phyloP scores from a whole-genome alignment of 495 filamentous ascomycete species.

The Physcia stellaris region DNA sequence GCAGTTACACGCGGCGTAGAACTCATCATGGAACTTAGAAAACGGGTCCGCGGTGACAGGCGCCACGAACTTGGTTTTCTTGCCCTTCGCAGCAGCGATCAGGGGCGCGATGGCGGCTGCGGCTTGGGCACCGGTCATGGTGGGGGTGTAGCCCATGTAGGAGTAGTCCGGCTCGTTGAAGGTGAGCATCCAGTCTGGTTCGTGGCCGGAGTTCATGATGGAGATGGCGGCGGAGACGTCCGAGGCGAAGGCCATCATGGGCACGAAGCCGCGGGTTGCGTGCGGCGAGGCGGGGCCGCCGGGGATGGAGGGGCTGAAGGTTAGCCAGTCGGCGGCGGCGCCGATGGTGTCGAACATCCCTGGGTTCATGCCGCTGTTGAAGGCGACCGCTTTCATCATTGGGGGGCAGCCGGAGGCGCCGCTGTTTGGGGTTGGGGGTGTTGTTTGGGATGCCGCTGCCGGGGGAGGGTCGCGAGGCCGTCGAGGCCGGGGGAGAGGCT shows the following conservation, averaged over 20 bases:
- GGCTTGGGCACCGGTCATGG: neutral
- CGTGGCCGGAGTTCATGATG: neutral
- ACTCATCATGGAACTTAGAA: neutral
- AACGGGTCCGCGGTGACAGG: neutral
- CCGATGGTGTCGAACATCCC: conserved; percentile 2
- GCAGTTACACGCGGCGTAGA: conserved; percentile 2
- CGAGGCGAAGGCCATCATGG: conserved; percentile 4
- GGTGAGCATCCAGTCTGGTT: conserved; percentile 5
- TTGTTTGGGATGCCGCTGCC: neutral
- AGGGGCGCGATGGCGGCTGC: conserved; percentile 2
- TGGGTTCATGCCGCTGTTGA: conserved; percentile 2
- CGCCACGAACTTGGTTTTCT: conserved; percentile 4
- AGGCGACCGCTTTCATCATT: conserved; percentile 1
- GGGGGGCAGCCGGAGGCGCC: neutral
- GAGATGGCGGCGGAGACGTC: neutral
- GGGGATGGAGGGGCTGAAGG: conserved; percentile 1
- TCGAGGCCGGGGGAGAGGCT: too few species aligned
- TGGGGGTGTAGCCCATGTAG: conserved; percentile 1
- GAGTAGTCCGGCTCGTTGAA: conserved; percentile 6
- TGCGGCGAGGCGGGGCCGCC: neutral
- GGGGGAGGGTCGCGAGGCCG: neutral
- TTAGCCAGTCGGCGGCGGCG: conserved; percentile 2
- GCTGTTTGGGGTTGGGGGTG: neutral
- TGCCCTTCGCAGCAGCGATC: neutral
- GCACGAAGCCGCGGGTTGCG: neutral